Conservation (phyloP, 139 green algal genomes). For the Haematococcus lacustris region DNA sequence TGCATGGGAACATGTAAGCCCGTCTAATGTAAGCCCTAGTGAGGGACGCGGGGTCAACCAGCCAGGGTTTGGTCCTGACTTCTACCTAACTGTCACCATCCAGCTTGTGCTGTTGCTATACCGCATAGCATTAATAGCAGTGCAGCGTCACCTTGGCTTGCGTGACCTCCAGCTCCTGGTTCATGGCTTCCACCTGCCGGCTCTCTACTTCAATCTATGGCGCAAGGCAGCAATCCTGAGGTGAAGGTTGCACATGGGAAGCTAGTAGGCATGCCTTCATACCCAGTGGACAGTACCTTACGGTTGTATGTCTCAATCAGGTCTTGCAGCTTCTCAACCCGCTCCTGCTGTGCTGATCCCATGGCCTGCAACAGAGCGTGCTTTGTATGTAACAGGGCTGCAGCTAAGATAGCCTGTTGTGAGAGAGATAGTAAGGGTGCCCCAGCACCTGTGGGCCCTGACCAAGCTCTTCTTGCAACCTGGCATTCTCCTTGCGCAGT, state of each 20-base stretch:
- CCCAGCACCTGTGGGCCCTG: no score
- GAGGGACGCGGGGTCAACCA: no score
- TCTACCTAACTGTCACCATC: background rate
- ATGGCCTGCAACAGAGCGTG: no score
- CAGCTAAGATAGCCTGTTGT: no score
- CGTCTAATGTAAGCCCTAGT: background rate
- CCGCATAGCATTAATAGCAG: no score
- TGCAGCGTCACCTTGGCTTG: conserved; percentile 37
- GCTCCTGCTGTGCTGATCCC: conserved; percentile 15
- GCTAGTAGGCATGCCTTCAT: background rate
- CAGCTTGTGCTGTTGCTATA: no score
- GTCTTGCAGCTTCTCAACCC: conserved; percentile 29
- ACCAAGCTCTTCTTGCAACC: no score
- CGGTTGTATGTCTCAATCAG: conserved; percentile 30
- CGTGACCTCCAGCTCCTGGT: conserved; percentile 34
- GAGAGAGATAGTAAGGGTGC: no score
- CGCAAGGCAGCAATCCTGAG: background rate
- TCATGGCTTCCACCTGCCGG: conserved; percentile 30
- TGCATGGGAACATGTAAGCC: no score
- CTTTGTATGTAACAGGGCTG: no score
- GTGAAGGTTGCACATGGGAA: background rate
- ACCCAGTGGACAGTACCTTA: conserved; percentile 13
- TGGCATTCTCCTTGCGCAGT: no score
- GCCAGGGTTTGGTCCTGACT: no score
- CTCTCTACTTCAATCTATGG: conserved; percentile 34